Conservation (phyloP, 768 basidiomycete species). For the Cystoderma amianthinum region DNA sequence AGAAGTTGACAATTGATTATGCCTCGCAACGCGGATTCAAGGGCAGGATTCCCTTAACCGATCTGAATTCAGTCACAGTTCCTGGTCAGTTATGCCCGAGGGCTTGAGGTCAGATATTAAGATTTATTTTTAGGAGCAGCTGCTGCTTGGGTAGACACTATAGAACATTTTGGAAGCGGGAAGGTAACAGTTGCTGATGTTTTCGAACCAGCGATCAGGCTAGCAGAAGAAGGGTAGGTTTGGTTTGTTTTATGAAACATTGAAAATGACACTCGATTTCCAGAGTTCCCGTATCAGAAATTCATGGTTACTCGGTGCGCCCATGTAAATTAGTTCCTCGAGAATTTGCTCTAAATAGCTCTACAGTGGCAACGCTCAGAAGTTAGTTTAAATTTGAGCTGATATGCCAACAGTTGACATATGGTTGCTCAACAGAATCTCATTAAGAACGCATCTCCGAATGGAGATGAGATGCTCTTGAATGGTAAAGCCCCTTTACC, state of each 20-base stretch:
- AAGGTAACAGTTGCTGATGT: conserved; percentile 58
- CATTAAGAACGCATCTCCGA: conserved; percentile 80
- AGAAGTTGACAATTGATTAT: conserved; percentile 71
- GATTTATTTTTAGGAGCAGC: conserved; percentile 57
- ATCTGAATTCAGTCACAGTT: conserved; percentile 90
- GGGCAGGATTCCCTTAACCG: conserved; percentile 68
- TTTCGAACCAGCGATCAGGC: conserved; percentile 80
- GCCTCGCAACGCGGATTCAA: conserved; percentile 61
- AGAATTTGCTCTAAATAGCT: conserved; percentile 2
- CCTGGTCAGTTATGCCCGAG: conserved; percentile 38
- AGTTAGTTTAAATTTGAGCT: conserved; percentile 14
- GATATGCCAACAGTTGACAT: no score
- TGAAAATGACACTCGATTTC: not conserved
- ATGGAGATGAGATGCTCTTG: conserved; percentile 80
- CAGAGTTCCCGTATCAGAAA: conserved; percentile 85
- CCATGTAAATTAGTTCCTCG: not conserved
- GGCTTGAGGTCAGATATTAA: conserved; percentile 1
- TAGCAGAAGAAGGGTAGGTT: conserved; percentile 85
- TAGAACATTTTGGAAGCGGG: conserved; percentile 78
- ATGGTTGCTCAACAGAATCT: conserved; percentile 32
- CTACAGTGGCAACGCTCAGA: conserved; percentile 54
- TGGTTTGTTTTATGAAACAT: not conserved
- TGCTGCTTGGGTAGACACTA: conserved; percentile 90
- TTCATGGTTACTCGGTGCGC: conserved; percentile 53
- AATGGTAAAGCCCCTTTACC: conserved; percentile 78